A percentile compares a stretch with the other conserved stretches of the same genome.
These are phyloP conservation scores for Lotmaria passim DNA, from an alignment of 208 protist genomes.

Conservation along the genomic window DNA sequence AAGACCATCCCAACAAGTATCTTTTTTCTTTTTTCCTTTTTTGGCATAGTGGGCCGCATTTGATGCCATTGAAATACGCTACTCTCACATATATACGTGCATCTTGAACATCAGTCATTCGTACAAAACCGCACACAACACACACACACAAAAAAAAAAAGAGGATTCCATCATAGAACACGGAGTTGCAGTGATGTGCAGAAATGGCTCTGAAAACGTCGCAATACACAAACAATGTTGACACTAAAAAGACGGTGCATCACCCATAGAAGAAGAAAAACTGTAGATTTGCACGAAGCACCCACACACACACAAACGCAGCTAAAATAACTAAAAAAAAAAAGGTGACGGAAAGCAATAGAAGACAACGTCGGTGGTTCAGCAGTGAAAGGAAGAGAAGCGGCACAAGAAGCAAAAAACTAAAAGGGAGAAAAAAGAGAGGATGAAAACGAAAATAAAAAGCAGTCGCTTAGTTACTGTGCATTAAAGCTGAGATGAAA, in stretches of 20 bases:
- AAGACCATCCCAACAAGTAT: too few species aligned
- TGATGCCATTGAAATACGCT: too few species aligned
- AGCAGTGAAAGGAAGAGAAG: constrained; percentile 5
- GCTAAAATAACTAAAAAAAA: constrained; percentile 7
- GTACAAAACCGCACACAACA: too few species aligned
- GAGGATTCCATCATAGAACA: neutral
- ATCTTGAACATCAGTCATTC: too few species aligned
- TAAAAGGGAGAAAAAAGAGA: constrained; percentile 16
- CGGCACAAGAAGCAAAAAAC: neutral
- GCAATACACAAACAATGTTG: neutral
- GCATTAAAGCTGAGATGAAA: constrained; percentile 10
- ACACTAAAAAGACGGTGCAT: too few species aligned
- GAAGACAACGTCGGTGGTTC: neutral
- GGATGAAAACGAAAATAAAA: constrained; percentile 16
- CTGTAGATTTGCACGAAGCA: too few species aligned
- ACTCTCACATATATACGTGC: too few species aligned
- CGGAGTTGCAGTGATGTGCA: neutral
- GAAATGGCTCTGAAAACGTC: too few species aligned
- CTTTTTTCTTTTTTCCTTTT: too few species aligned
- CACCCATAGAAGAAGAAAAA: too few species aligned
- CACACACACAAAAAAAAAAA: neutral
- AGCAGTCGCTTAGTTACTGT: neutral
- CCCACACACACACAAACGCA: too few species aligned
- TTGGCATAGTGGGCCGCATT: too few species aligned
- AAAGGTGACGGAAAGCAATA: neutral